phyloP scores from a whole-genome alignment of 306 rosid genomes.

The Cercis canadensis region DNA sequence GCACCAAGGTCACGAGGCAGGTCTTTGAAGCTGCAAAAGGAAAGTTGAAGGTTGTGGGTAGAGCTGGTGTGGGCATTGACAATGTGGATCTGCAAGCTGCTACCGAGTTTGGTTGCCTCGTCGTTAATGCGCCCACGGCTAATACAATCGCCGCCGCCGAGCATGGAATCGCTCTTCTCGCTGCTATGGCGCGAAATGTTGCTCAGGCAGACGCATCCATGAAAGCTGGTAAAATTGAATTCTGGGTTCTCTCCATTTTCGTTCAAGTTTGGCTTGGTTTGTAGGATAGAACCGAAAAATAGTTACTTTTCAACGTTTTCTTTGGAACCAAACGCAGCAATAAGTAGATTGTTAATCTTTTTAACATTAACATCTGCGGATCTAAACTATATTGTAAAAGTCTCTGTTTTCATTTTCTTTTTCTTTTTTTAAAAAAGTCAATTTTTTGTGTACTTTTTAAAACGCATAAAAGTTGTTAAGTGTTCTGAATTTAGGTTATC shows the following conservation, averaged over 20 bases:
- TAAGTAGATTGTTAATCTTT: neutral
- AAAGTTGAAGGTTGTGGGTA: slow-evolving; percentile 73
- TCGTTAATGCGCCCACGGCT: slow-evolving; percentile 83
- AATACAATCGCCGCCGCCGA: slow-evolving; percentile 92
- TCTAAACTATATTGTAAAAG: slow-evolving; percentile 11
- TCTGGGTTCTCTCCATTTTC: neutral
- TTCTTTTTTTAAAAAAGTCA: too few relatives aligned
- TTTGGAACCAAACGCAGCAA: neutral
- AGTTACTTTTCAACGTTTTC: neutral
- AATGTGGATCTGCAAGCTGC: slow-evolving; percentile 81
- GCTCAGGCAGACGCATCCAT: slow-evolving; percentile 88
- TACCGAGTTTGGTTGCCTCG: slow-evolving; percentile 70
- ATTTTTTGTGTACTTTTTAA: too few relatives aligned
- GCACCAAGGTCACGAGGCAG: slow-evolving; percentile 63
- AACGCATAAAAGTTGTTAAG: too few relatives aligned
- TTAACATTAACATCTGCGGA: neutral
- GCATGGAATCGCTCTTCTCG: slow-evolving; percentile 84
- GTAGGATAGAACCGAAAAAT: neutral
- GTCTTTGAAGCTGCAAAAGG: slow-evolving; percentile 66
- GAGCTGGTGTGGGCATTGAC: slow-evolving; percentile 85
- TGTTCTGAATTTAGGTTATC: too few relatives aligned
- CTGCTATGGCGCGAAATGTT: slow-evolving; percentile 87
- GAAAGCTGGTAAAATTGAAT: slow-evolving; percentile 65
- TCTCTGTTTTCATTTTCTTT: neutral
- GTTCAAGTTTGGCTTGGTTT: neutral